Evolutionary conservation across 2,329 filamentous ascomycete genomes (phyloP), one percentile per base, ranked within the genome.

Genomic region (Ophiocordyceps camponoti-saundersi): DNA sequence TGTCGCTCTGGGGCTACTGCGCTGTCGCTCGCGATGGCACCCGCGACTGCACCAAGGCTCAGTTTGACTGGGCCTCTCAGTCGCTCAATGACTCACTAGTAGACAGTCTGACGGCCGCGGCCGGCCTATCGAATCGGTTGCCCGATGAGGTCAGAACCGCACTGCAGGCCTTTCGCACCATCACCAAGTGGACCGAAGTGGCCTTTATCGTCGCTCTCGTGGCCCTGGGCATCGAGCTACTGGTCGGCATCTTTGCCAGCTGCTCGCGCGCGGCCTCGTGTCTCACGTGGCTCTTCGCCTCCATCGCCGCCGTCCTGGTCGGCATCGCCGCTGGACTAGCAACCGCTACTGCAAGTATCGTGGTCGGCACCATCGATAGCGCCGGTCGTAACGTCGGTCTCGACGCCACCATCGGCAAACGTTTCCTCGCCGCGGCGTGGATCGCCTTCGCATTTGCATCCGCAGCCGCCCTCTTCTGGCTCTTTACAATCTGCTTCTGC

Each of bases 1-100:
- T 96, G 59, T 78, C 76, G 59, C 72, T 96, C 36, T 94, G 86
- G 84, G 84, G 83, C 60, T 95, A 88, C 74, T 96, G 92, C 75
- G 68, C 70, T 48, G 78, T 74, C 46, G 65, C 72, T 45, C 62
- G 70, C 53, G 72, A 73, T 53, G 53, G 54, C 52, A 69, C 72
- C 51, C 69, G 71, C 52, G 68, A 73, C 55, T 96, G 90, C 75
- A 81, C 79, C 46, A 70, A 79, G 54, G 72, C 80, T 47, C 68
- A 81, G 61, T 80, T 81, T 55, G 71, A 86, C 65, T 98, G 85
- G 79, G 87, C 83, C 56, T 76, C 81, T 63, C 71, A 82, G 55
- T 74, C 79, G 2, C 68, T 93, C 52, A 77, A 83, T 51, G 82
- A 79, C 65, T 55, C 53, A 44, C 54, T 61, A 48, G 60, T 92